phyloP scores from a whole-genome alignment of 495 filamentous ascomycete species.

The Penicillium chermesinum region DNA sequence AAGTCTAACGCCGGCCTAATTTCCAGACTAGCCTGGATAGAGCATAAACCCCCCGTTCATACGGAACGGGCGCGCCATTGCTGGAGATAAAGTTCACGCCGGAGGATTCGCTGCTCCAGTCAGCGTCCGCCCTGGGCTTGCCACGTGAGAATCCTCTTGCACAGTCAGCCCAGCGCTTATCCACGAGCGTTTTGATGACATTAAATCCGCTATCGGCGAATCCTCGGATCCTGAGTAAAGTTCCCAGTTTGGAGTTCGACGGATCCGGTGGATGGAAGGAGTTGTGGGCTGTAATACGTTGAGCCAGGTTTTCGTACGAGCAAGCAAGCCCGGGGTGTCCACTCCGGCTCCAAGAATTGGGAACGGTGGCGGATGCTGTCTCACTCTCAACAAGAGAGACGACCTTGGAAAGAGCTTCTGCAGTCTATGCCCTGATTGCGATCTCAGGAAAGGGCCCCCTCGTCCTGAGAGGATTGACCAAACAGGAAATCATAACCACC shows the following conservation, averaged over 20 bases:
- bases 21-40: background rate
- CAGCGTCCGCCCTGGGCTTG: background rate
- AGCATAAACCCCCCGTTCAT: background rate
- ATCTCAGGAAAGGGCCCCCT: too few species aligned
- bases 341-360: background rate
- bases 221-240: too few species aligned
- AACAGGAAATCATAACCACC: too few species aligned
- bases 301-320: conserved; percentile 7
- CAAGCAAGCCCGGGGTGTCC: background rate
- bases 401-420: too few species aligned
- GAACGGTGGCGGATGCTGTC: background rate
- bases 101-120: background rate
- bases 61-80: background rate
- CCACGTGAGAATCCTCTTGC: conserved; percentile 11
- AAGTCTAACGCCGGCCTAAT: background rate
- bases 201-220: too few species aligned
- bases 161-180: too few species aligned
- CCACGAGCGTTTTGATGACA: too few species aligned
- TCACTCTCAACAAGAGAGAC: background rate
- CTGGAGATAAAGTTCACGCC: background rate
- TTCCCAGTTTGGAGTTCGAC: too few species aligned
- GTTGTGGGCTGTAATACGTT: conserved; percentile 9
- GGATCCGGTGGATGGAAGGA: background rate
- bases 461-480: too few species aligned
- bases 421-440: too few species aligned